These are phyloP conservation scores for Mortierella sp. DNA, from an alignment of 371 early-diverging fungal species.

Conservation along the genomic window DNA sequence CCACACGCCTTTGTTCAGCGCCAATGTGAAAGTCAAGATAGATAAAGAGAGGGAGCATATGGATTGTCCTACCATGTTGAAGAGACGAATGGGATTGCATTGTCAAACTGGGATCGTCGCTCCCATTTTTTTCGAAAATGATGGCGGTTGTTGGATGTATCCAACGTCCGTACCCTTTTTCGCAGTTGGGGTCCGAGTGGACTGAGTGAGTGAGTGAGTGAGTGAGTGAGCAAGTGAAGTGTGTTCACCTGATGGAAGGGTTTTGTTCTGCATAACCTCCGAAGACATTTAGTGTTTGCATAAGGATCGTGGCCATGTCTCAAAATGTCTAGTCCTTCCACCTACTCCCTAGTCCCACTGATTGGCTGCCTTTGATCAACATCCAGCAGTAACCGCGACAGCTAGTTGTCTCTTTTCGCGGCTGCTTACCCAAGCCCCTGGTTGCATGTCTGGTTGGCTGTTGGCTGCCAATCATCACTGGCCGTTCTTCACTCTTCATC, in stretches of 20 bases:
- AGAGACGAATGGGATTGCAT: background rate
- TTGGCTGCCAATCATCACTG: too few relatives aligned
- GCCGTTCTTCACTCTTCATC: too few relatives aligned
- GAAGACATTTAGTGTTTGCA: background rate
- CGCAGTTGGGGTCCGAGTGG: too few relatives aligned
- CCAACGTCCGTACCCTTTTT: too few relatives aligned
- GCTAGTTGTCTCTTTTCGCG: background rate
- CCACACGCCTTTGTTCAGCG: background rate
- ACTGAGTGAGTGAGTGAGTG: too few relatives aligned
- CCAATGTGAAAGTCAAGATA: background rate
- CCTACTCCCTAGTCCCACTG: background rate
- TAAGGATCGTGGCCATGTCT: constrained; percentile 8
- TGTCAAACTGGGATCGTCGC: background rate
- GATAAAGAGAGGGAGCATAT: background rate
- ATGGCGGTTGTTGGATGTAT: too few relatives aligned
- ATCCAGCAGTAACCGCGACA: background rate
- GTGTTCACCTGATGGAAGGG: background rate
- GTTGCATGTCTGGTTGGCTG: too few relatives aligned
- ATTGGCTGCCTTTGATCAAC: background rate
- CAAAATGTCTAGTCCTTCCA: background rate
- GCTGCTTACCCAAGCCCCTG: too few relatives aligned
- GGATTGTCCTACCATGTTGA: background rate
- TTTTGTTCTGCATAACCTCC: constrained; percentile 12
- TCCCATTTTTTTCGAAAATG: too few relatives aligned
- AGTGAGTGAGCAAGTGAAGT: background rate